Conservation (phyloP, 1,139 yeast species). For the Blastobotrys petasosporus region DNA sequence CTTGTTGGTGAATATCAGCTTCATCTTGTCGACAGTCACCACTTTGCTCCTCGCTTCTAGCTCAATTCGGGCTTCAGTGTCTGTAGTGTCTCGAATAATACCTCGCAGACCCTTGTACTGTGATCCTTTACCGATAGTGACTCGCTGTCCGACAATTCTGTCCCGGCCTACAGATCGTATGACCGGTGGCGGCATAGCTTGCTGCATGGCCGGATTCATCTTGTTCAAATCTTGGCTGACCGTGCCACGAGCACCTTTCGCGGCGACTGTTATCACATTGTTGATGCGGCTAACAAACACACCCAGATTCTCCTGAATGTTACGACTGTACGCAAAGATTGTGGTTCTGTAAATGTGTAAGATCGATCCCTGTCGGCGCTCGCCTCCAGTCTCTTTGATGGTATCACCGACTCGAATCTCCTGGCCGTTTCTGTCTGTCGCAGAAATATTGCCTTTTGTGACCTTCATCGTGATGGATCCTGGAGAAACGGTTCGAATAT, state of each 20-base stretch:
- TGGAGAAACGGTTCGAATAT: slow-evolving; percentile 64
- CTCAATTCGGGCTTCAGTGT: slow-evolving; percentile 84
- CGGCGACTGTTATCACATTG: slow-evolving; percentile 76
- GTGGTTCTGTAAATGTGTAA: slow-evolving; percentile 77
- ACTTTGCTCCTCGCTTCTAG: slow-evolving; percentile 88
- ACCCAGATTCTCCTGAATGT: slow-evolving; percentile 80
- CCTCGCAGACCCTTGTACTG: slow-evolving; percentile 94
- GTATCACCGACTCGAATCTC: slow-evolving; percentile 88
- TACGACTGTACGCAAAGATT: slow-evolving; percentile 74
- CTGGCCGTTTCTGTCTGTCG: slow-evolving; percentile 81
- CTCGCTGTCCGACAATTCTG: slow-evolving; percentile 72
- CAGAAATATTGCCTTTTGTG: slow-evolving; percentile 62
- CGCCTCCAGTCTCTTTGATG: slow-evolving; percentile 74
- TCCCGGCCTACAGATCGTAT: slow-evolving; percentile 63
- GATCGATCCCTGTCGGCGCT: slow-evolving; percentile 80
- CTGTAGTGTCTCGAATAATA: slow-evolving; percentile 88
- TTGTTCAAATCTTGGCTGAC: slow-evolving; percentile 56
- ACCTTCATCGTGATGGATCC: slow-evolving; percentile 75
- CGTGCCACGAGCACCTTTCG: slow-evolving; percentile 53
- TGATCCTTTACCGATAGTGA: slow-evolving; percentile 76
- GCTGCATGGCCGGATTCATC: slow-evolving; percentile 74
- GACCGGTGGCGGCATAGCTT: slow-evolving; percentile 52
- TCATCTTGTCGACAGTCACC: slow-evolving; percentile 74
- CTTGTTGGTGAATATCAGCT: slow-evolving; percentile 64
- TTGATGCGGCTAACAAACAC: slow-evolving; percentile 75